Conservation (phyloP, 768 basidiomycete species). For the Mycena albidolilacea region DNA sequence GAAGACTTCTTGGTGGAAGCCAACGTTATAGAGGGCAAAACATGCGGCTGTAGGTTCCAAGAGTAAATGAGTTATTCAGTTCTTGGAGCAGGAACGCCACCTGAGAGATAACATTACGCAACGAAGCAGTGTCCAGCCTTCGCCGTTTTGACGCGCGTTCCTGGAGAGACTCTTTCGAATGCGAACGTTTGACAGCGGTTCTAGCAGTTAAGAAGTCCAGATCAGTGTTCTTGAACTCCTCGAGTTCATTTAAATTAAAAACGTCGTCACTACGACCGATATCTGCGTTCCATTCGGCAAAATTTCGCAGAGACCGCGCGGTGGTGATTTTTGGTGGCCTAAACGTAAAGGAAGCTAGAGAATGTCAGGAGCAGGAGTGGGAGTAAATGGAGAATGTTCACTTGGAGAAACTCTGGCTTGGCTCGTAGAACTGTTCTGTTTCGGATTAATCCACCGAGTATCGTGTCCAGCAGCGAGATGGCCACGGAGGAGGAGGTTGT, state of each 20-base stretch:
- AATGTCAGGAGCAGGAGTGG: not conserved
- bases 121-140: slow-evolving; percentile 52
- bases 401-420: not conserved
- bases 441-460: slow-evolving; percentile 18
- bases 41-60: slow-evolving; percentile 51
- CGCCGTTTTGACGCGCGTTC: slow-evolving; percentile 48
- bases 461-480: slow-evolving; percentile 18
- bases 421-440: not conserved
- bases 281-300: slow-evolving; percentile 59
- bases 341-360: slow-evolving; percentile 11
- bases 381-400: not conserved
- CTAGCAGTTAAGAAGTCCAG: slow-evolving; percentile 39
- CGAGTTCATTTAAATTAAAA: slow-evolving; percentile 55
- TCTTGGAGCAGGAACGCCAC: slow-evolving; percentile 51
- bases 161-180: slow-evolving; percentile 14
- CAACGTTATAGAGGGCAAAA: slow-evolving; percentile 44
- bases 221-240: slow-evolving; percentile 60
- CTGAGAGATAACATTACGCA: slow-evolving; percentile 61
- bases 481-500: slow-evolving; percentile 20
- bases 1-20: slow-evolving; percentile 42
- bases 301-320: slow-evolving; percentile 24
- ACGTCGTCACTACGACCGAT: slow-evolving; percentile 52
- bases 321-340: slow-evolving; percentile 19
- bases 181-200: slow-evolving; percentile 17
- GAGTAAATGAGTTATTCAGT: not conserved